Base-by-base conservation (phyloP, 78 protist species). In the Guillardia theta region DNA sequence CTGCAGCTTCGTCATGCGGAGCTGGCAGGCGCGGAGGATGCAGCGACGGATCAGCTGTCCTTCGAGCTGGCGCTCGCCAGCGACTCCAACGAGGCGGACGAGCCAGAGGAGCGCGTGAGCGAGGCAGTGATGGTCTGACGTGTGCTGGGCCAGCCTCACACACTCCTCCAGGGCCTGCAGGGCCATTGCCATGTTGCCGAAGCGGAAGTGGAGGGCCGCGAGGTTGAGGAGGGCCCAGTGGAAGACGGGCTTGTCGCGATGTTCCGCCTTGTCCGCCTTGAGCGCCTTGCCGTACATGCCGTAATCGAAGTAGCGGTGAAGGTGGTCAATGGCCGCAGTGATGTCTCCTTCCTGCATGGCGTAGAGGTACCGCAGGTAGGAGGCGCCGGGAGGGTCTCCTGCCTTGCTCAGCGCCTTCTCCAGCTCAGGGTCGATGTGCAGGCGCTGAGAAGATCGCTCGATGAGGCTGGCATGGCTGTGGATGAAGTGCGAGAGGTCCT, bases 161-260 rank as follows among this genome's bases (percentile, higher is more conserved):
- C 46, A 36, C 83, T 70, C 83, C 41, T 70, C 83, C n/a, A 70
- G 83, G n/a, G 83, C 83, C 6, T 70, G 83, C 45, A 18, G 83
- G 41, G 83, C 5, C 46, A 70, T 36, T 36, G 83, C 9, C 36
- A 70, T 12, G 22, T 12, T 36, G 83, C 9, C 36, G 15, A 24
- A 70, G 36, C 83, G 83, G 83, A 70, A 70, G 83, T 70, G 83
- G 83, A 70, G 83, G 45, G 46, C 22, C 46, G 83, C 83, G 41
- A 70, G 83, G 83, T 70, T 70, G 41, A 70, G 83, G 41, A 70
- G 83, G 6, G 83, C 83, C 83, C 83, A 70, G 21, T 70, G 83
- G 41, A 70, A 70, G 5, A 70, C 41, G 1, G 83, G 83, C 45
- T 43, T 1, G 83, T 70, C 83, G n/a, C 41, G 0, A 22, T 15